Base-by-base conservation (phyloP, 2,329 filamentous ascomycete species). In the Fusarium sp. region DNA sequence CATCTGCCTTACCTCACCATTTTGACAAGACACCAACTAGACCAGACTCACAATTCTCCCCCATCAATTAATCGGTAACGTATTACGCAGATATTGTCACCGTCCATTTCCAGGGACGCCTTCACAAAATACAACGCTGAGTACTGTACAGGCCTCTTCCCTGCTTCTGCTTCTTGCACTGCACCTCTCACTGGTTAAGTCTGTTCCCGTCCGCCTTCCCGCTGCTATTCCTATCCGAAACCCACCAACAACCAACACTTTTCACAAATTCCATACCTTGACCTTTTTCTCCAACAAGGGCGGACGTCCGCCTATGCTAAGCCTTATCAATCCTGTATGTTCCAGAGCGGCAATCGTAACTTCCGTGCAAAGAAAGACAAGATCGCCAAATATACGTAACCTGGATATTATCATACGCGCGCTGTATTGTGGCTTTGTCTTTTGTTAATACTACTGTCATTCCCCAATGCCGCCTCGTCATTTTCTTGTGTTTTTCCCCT, bases 401-500 rank as follows among this genome's bases (percentile, higher is more conserved):
- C 44, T 49, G 20, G 53, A 43, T 38, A 64, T 58, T 45, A 25
- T 32, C 30, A 25, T 55, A 38, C 54, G 63, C 29, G 29, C 16
- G 32, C 32, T 61, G 40, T 49, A 41, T 62, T 47, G 70, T 70
- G 62, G 65, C 63, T 67, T 45, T 62, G 40, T 59, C 66, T 67
- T 61, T 53, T 46, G 48, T 44, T 16, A 66, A 59, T 61, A 54
- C 64, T 38, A 52, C 58, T 59, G 46, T 47, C 61, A 67, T 69
- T 67, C 61, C 49, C 62, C n/a, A 29, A 67, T 67, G 65, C 63
- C 55, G 59, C 64, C 58, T 71, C 62, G 70, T 68, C 70, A 73
- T 49, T 24, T 49, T 27, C 46, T 18, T 32, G 13, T 18, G 12
- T 15, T 41, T 47, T 71, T 73, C 65, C 62, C 70, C 70, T 71